Conservation (phyloP, 1,284 basidiomycete species). For the Pholiota adiposa region DNA sequence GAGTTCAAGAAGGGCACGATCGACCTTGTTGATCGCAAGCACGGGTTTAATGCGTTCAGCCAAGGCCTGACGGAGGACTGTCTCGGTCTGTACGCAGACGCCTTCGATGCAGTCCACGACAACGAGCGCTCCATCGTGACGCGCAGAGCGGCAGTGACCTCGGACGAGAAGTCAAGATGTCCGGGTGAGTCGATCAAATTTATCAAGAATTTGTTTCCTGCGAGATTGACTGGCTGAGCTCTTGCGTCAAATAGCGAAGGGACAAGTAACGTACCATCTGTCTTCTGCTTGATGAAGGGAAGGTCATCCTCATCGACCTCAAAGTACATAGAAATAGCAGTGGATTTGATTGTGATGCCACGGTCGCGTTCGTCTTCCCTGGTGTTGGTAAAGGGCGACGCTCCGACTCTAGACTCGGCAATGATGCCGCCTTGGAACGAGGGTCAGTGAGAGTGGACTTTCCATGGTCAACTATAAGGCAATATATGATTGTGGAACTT, state of each 20-base stretch:
- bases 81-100: slow-evolving; percentile 99
- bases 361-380: slow-evolving; percentile 99
- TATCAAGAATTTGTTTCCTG: slow-evolving; percentile 97
- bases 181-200: slow-evolving; percentile 99
- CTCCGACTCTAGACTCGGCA: slow-evolving; percentile 85
- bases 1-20: slow-evolving; percentile 98
- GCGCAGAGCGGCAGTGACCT: slow-evolving; percentile 99
- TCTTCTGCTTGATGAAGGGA: slow-evolving; percentile 91
- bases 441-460: slow-evolving; percentile 99
- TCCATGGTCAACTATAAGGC: slow-evolving; percentile 96
- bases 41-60: slow-evolving; percentile 99
- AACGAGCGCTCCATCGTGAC: slow-evolving; percentile 99
- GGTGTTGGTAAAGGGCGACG: slow-evolving; percentile 98
- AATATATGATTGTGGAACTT: slow-evolving; percentile 10
- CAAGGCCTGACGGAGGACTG: slow-evolving; percentile 97
- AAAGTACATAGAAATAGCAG: slow-evolving; percentile 99
- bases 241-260: not conserved
- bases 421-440: slow-evolving; percentile 99
- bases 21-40: slow-evolving; percentile 99
- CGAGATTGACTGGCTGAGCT: no score
- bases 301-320: slow-evolving; percentile 92
- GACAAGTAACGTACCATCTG: slow-evolving; percentile 60
- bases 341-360: slow-evolving; percentile 99
- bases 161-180: slow-evolving; percentile 99
- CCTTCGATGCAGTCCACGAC: slow-evolving; percentile 99